phyloP scores from a whole-genome alignment of 768 basidiomycete species.

The Pilatotrama ljubarskyi region DNA sequence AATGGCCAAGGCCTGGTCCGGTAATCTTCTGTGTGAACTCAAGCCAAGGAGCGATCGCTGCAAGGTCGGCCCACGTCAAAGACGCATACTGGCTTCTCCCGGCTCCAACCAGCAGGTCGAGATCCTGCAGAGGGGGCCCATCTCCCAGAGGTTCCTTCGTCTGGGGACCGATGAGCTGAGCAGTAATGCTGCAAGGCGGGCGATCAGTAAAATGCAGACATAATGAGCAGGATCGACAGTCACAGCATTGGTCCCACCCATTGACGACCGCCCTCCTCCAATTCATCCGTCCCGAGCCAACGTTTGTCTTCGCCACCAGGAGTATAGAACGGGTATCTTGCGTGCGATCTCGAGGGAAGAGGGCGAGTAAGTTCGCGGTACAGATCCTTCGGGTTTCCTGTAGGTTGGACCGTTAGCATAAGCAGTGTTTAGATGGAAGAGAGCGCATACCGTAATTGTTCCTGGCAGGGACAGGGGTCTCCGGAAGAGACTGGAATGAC shows the following conservation, averaged over 20 bases:
- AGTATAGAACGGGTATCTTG: constrained; percentile 73
- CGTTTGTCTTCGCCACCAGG: constrained; percentile 67
- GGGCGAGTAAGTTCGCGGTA: constrained; percentile 55
- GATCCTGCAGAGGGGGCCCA: constrained; percentile 44
- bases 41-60: constrained; percentile 79
- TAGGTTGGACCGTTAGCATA: not conserved
- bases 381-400: constrained; percentile 19
- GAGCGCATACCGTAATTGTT: constrained; percentile 5
- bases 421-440: not conserved
- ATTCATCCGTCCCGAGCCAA: constrained; percentile 53
- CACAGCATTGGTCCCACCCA: constrained; percentile 79
- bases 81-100: constrained; percentile 66
- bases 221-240: constrained; percentile 15
- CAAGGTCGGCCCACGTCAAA: constrained; percentile 68
- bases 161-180: constrained; percentile 53
- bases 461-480: not conserved
- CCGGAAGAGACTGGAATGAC: not conserved
- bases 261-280: constrained; percentile 59
- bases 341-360: constrained; percentile 52
- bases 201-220: not conserved
- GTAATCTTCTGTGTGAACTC: constrained; percentile 65
- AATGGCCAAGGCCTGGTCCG: constrained; percentile 69
- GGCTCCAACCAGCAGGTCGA: constrained; percentile 47
- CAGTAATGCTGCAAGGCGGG: constrained; percentile 50
- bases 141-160: constrained; percentile 38